These are phyloP conservation scores for Basidiobolus heterosporus DNA, from an alignment of 371 early-diverging fungal genomes.

Conservation along the genomic window DNA sequence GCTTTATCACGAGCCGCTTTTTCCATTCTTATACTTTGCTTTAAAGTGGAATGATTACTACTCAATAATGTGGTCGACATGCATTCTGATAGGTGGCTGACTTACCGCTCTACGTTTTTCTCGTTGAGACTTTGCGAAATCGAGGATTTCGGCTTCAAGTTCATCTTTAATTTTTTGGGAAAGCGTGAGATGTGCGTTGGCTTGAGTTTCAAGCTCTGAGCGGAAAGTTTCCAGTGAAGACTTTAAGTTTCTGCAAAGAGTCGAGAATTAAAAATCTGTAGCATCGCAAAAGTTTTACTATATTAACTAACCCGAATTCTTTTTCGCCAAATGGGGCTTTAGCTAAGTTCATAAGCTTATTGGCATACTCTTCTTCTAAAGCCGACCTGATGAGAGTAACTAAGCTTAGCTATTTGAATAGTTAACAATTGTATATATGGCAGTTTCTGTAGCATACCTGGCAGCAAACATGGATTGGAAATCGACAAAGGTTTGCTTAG, in stretches of 20 bases:
- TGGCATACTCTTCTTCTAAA: slow-evolving; percentile 76
- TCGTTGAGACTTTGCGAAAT: slow-evolving; percentile 22
- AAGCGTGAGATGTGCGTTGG: slow-evolving; percentile 23
- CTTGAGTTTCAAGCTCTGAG: slow-evolving; percentile 22
- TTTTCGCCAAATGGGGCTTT: slow-evolving; percentile 60
- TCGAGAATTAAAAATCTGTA: background rate
- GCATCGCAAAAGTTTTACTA: background rate
- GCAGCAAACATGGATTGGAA: slow-evolving; percentile 32
- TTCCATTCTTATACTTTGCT: slow-evolving; percentile 23
- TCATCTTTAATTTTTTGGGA: slow-evolving; percentile 23
- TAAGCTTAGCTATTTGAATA: background rate
- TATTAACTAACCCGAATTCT: slow-evolving; percentile 51
- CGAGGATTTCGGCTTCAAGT: slow-evolving; percentile 19
- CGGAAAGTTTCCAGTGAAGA: slow-evolving; percentile 24
- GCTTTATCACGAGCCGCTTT: slow-evolving; percentile 19
- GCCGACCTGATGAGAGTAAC: slow-evolving; percentile 27
- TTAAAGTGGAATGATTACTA: background rate
- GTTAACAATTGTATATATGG: background rate
- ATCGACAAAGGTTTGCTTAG: slow-evolving; percentile 74
- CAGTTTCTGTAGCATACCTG: slow-evolving; percentile 8
- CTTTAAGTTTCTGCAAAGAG: slow-evolving; percentile 14
- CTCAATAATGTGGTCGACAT: background rate
- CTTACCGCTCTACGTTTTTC: slow-evolving; percentile 21
- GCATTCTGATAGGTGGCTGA: background rate
- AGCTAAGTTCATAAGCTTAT: slow-evolving; percentile 53